A percentile compares a stretch with the other conserved stretches of the same genome.
These are phyloP conservation scores for Vicia faba DNA, from an alignment of 306 rosid genomes.

Conservation along the genomic window DNA sequence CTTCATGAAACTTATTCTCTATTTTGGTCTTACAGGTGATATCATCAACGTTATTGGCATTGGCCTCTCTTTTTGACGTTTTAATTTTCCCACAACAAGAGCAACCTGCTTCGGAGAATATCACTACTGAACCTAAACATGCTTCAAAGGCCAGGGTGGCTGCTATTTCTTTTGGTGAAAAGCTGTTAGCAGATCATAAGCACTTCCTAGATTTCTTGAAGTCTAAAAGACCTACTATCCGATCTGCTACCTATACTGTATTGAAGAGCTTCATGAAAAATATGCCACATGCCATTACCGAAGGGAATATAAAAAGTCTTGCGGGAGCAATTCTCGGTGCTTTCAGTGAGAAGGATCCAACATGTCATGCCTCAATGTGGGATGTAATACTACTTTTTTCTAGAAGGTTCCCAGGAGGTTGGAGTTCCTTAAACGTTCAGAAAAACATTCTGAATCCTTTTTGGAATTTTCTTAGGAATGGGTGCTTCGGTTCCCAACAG, in stretches of 20 bases:
- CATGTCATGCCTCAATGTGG: conserved; percentile 93
- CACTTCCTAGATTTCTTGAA: conserved; percentile 67
- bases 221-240: conserved; percentile 71
- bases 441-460: conserved; percentile 70
- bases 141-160: conserved; percentile 71
- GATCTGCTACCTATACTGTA: conserved; percentile 78
- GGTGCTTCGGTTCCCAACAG: conserved; percentile 90
- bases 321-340: conserved; percentile 79
- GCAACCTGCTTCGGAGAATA: conserved; percentile 57
- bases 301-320: conserved; percentile 70
- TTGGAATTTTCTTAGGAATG: conserved; percentile 84
- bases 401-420: conserved; percentile 71
- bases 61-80: conserved; percentile 91
- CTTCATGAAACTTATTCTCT: conserved; percentile 36
- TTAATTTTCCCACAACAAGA: conserved; percentile 58
- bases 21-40: conserved; percentile 65
- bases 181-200: conserved; percentile 71
- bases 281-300: conserved; percentile 69
- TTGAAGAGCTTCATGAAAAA: conserved; percentile 77
- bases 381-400: conserved; percentile 79
- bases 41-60: conserved; percentile 81
- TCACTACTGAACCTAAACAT: conserved; percentile 64
- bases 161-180: conserved; percentile 81
- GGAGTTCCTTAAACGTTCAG: conserved; percentile 78
- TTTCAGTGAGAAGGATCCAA: conserved; percentile 85